phyloP scores from a whole-genome alignment of 192 early-diverging fungal genomes.

The Podila epicladia region DNA sequence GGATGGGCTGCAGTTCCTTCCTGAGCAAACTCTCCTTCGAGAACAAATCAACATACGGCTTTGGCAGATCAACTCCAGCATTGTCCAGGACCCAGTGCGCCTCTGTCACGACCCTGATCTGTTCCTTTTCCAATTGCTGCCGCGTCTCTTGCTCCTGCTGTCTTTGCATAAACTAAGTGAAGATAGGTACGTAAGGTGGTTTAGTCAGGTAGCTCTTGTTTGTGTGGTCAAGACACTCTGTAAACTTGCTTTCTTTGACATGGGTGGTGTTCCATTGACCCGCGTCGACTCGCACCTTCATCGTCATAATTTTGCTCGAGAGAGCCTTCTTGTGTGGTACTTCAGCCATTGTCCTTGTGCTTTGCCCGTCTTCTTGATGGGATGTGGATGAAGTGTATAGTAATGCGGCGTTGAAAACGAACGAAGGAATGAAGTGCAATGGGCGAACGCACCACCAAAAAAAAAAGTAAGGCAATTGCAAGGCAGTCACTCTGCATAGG shows the following conservation, averaged over 20 bases:
- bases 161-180: conserved; percentile 51
- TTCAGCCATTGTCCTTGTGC: conserved; percentile 10
- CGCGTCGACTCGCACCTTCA: conserved; percentile 13
- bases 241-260: neutral
- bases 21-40: neutral
- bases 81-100: conserved; percentile 47
- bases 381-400: neutral
- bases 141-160: conserved; percentile 42
- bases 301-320: conserved; percentile 32
- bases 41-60: conserved; percentile 34
- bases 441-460: neutral
- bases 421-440: too few species aligned
- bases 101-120: conserved; percentile 30
- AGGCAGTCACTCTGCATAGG: neutral
- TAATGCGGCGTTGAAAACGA: too few species aligned
- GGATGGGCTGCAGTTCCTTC: neutral
- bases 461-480: neutral
- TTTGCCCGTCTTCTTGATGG: neutral
- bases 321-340: conserved; percentile 32
- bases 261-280: neutral
- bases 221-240: neutral
- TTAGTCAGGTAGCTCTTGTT: too few species aligned
- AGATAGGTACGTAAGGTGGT: neutral
- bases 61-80: conserved; percentile 27
- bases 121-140: conserved; percentile 39